These are phyloP conservation scores for Tulasnella calospora DNA, from an alignment of 768 basidiomycete genomes.

Conservation along the genomic window DNA sequence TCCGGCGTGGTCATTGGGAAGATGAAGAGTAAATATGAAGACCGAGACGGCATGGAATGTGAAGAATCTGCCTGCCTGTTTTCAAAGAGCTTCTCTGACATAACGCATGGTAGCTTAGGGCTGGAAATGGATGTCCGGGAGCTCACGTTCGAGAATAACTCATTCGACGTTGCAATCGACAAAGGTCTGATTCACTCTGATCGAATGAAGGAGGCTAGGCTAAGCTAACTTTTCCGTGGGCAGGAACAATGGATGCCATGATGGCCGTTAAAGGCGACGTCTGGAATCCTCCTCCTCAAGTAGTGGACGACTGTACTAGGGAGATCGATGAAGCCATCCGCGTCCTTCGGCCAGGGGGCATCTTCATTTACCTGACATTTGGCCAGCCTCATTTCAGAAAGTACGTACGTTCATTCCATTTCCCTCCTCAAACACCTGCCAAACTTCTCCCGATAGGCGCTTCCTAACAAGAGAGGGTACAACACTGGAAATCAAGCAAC, in stretches of 20 bases:
- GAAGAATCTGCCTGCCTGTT: not conserved
- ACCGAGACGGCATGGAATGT: constrained; percentile 63
- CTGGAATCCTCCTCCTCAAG: constrained; percentile 76
- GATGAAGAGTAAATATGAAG: constrained; percentile 56
- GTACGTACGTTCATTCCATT: not conserved
- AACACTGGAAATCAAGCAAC: constrained; percentile 57
- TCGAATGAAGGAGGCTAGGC: not conserved
- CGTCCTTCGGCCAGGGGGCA: constrained; percentile 59
- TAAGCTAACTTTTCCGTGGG: not conserved
- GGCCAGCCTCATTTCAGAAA: constrained; percentile 82
- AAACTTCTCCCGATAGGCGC: constrained; percentile 36
- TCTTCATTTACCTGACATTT: constrained; percentile 77
- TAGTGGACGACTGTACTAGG: constrained; percentile 62
- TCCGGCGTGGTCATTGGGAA: constrained; percentile 68
- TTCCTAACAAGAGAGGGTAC: constrained; percentile 57
- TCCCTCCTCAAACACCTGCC: not conserved
- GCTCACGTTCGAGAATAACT: constrained; percentile 53
- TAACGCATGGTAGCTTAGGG: constrained; percentile 46
- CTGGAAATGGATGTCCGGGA: constrained; percentile 77
- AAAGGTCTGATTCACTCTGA: constrained; percentile 51
- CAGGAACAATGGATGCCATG: constrained; percentile 85
- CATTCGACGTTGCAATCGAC: constrained; percentile 78
- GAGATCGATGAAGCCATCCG: constrained; percentile 75
- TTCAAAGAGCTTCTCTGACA: not conserved
- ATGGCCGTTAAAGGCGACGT: constrained; percentile 77